phyloP scores from a whole-genome alignment of 169 alveolate species.

The Eimeria falciformis region DNA sequence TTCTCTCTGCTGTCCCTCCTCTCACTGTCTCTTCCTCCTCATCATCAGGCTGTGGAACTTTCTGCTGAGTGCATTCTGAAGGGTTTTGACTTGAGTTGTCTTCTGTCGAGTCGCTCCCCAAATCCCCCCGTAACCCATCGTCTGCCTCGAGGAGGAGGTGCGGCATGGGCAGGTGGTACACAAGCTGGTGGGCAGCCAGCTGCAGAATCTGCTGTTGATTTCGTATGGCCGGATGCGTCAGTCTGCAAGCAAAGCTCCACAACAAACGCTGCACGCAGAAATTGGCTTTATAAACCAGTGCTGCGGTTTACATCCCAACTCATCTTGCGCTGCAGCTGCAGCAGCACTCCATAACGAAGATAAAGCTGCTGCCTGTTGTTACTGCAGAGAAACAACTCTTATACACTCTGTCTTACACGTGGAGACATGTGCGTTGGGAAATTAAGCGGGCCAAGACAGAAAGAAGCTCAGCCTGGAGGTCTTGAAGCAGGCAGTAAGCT shows the following conservation, averaged over 20 bases:
- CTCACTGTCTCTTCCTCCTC: neutral
- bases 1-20: neutral
- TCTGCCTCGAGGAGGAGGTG: slow-evolving; percentile 25
- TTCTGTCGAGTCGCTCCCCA: neutral
- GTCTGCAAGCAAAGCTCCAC: slow-evolving; percentile 13
- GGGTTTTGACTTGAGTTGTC: neutral
- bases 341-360: too few species aligned
- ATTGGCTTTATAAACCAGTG: too few species aligned
- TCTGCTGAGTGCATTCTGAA: neutral
- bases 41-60: neutral
- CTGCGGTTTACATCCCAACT: too few species aligned
- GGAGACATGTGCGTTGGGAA: slow-evolving; percentile 62
- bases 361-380: too few species aligned
- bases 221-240: slow-evolving; percentile 68
- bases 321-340: too few species aligned
- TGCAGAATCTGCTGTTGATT: slow-evolving; percentile 50
- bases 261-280: too few species aligned
- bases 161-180: slow-evolving; percentile 60
- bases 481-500: slow-evolving; percentile 52
- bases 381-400: too few species aligned
- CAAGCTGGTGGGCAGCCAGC: slow-evolving; percentile 71
- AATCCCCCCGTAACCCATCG: neutral
- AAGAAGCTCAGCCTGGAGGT: slow-evolving; percentile 28
- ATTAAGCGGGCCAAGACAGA: slow-evolving; percentile 53
- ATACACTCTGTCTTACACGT: slow-evolving; percentile 15